Conservation (phyloP, 805 yeast species). For the Cyberlindnera lachancei region DNA sequence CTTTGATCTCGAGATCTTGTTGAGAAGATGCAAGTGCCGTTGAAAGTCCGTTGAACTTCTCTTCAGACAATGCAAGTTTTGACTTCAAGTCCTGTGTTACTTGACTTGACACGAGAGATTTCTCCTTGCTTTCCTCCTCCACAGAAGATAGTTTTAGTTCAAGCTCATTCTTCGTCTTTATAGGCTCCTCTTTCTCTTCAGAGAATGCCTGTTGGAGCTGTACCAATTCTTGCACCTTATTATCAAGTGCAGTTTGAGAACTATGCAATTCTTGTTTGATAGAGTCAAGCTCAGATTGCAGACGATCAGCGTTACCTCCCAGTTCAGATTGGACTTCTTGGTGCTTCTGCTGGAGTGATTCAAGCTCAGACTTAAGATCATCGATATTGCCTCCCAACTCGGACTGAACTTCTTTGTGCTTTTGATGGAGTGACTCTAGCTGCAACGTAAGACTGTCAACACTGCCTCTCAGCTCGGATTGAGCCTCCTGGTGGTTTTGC, state of each 20-base stretch:
- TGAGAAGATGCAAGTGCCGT: background rate
- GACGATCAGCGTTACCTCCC: too few relatives aligned
- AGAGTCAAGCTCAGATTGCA: conserved; percentile 4
- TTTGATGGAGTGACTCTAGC: too few relatives aligned
- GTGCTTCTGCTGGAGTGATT: too few relatives aligned
- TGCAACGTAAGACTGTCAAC: too few relatives aligned
- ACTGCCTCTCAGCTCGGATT: too few relatives aligned
- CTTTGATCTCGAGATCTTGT: conserved; percentile 1
- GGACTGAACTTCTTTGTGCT: too few relatives aligned
- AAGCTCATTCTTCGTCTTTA: conserved; percentile 1
- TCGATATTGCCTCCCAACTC: too few relatives aligned
- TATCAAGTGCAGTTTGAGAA: background rate
- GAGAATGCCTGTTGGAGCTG: too few relatives aligned
- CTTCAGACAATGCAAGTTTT: conserved; percentile 1
- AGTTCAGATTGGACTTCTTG: too few relatives aligned
- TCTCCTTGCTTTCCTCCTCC: conserved; percentile 5
- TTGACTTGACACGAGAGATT: conserved; percentile 5
- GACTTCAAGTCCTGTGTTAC: conserved; percentile 13
- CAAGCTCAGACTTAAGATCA: too few relatives aligned
- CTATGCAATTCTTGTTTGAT: background rate
- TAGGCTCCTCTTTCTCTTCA: background rate
- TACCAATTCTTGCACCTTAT: background rate
- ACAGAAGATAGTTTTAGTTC: conserved; percentile 2
- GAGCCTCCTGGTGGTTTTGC: too few relatives aligned
- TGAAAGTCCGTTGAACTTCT: conserved; percentile 3